Evolutionary conservation across 768 basidiomycete genomes (phyloP).

Genomic region (Exsudoporus frostii): DNA sequence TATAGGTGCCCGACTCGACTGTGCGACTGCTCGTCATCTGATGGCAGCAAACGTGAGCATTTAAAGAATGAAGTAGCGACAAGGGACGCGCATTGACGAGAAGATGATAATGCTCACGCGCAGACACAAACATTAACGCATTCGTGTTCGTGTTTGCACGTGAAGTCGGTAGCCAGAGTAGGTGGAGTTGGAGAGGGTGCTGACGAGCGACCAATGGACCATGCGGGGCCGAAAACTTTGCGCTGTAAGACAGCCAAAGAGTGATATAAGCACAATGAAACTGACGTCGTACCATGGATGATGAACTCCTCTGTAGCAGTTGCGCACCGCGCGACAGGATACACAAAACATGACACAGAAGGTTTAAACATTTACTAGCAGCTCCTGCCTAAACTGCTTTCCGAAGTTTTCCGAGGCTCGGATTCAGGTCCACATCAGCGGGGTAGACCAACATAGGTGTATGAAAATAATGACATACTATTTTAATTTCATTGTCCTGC

Average conservation of each 20-base stretch:
- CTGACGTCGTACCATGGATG: neutral
- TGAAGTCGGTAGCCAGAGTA: no score
- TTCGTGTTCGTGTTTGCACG: neutral
- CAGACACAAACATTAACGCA: neutral
- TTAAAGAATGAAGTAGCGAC: neutral
- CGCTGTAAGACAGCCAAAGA: neutral
- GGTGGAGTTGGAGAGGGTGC: no score
- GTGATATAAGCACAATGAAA: neutral
- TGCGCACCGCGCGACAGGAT: neutral
- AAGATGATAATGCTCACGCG: neutral
- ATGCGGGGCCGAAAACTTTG: neutral
- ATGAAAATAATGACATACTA: neutral
- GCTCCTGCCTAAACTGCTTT: neutral
- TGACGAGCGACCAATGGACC: neutral
- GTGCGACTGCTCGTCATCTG: neutral
- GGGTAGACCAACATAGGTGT: neutral
- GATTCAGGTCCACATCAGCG: neutral
- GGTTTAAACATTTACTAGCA: no score
- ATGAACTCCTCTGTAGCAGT: neutral
- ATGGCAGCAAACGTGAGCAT: neutral
- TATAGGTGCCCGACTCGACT: neutral
- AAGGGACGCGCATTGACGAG: neutral
- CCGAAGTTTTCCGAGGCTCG: neutral
- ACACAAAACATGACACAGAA: no score
- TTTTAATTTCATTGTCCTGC: neutral